Base-by-base conservation (phyloP, 768 basidiomycete genomes). In the Boletellus ananiceps region DNA sequence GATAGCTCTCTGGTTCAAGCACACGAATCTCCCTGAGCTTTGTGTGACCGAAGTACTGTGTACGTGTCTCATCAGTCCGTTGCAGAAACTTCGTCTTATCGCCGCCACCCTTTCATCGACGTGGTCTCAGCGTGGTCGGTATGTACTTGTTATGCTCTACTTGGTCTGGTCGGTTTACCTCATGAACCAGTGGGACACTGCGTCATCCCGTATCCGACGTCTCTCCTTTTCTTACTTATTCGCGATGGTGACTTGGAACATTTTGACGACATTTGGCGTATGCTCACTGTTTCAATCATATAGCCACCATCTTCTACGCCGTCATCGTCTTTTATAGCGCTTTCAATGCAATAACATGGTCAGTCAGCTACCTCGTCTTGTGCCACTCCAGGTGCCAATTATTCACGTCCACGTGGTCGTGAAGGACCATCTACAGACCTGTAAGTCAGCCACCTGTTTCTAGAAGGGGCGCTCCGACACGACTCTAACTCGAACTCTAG, bases 221-320 rank as follows among this genome's bases (percentile, higher is more conserved):
- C 44, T 2, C 47, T 54, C 12, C 35, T 54, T 9, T 38, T 4
- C 12, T 13, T 50, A 7, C 57, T 58, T 7, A 4, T 53, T 11
- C 51, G 55, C 34, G 57, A 58, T 39, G 57, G 55, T 58, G 14
- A 47, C 6, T 21, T 5, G 3, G 5, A 25, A 5, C 23, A 13
- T 18, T 3, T n/a, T 27, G 3, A 32, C 14, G 15, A 29, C 12
- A 9, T 12, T n/a, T 1, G 1, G 9, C 19, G 23, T 4, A 12
- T 43, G 21, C 18, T 51, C 11, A 35, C 19, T 14, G 6, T 19
- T 18, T 7, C 12, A 25, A 38, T 9, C 14, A 15, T 36, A 8
- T 13, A 57, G 56, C 47, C 16, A 8, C 19, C 12, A 36, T 50
- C 0, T 57, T 57, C 16, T 49, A 46, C 34, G 4, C 40, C 12